Base-by-base conservation (phyloP, 768 basidiomycete species). In the Lyophyllum shimeji region DNA sequence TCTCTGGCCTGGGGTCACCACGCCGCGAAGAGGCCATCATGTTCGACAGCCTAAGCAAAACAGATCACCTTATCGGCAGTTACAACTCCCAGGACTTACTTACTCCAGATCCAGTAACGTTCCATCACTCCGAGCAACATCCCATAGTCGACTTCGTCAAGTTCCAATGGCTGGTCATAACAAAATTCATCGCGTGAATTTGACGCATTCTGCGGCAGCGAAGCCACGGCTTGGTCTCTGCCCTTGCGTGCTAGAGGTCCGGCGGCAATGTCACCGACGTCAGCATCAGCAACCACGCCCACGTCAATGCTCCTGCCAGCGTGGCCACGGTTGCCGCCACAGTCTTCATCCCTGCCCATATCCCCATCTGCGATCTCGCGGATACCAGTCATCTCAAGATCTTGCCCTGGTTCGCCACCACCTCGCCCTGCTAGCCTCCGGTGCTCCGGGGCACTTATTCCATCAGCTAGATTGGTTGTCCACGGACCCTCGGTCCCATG, bases 101-200 rank as follows among this genome's bases (percentile, higher is more conserved):
- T 56, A 47, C 60, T 61, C 65, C 63, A 68, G n/a, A 56, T 57
- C 69, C 68, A 74, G 50, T 69, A 74, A 46, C 68, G 67, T 53
- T 77, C 77, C 17, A 75, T 65, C 3, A 73, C 67, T 13, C 70
- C 72, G 49, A 79, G 61, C 29, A 79, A 50, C 72, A 77, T 76
- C 46, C 64, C 67, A 56, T 73, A 71, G 40, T 62, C 71, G 45
- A 71, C 66, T 33, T 76, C 73, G 65, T 77, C 75, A 42, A 74
- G 57, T 47, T 65, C 60, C 20, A 63, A 54, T 48, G 27, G 42
- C n/a, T 42, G 52, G 27, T 55, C 56, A 54, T 60, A 47, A 48
- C 37, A 53, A 17, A 40, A 20, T 34, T 43, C 61, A 31, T 60
- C 53, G 49, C 37, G 37, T 34, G 37, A 17, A 12, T 52, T 29